Base-by-base conservation (phyloP, 2,329 filamentous ascomycete genomes). In the Cercospora canescens region DNA sequence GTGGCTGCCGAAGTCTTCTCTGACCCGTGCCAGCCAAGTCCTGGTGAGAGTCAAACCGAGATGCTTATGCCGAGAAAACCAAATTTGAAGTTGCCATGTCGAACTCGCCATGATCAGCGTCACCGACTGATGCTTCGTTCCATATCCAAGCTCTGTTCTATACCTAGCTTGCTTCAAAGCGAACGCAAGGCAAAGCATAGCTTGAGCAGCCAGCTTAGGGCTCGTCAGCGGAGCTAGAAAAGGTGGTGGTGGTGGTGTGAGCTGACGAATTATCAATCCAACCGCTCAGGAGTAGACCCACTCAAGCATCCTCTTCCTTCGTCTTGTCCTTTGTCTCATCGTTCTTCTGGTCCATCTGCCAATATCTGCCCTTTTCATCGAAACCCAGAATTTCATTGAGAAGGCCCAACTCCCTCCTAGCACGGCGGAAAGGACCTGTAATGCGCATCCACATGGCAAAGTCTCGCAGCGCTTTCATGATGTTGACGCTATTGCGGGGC, bases 311-410 rank as follows among this genome's bases (percentile, higher is more conserved):
- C 30, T 24, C 28, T n/a, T 52, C 59, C 9, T 54, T 52, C 18
- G 14, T 37, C 37, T 52, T 18, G 6, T 35, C 30, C n/a, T 39
- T 14, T 28, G 8, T 37, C 14, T 61, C 39, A 26, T 60, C 59
- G 21, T 24, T 30, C 59, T 54, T 35, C 41, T 37, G 14, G 3
- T 39, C 28, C 5, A 58, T 62, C 60, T 67, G 66, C 67, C 69
- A 70, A 12, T 59, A 35, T 8, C 12, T 30, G n/a, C 70, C 70
- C 65, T 70, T 70, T 32, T 66, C 65, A 18, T 66, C 70, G 6
- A 69, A 37, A 0, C 70, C 69, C n/a, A 72, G 16, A 12, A 70
- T 62, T 57, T 72, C 70, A 16, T 57, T 45, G 11, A 72, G 45
- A 11, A 72, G 11, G 3, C 70, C 70, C 26, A 70, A 45, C 21